phyloP scores from a whole-genome alignment of 164 flowering plant species.

The Protea cynaroides region DNA sequence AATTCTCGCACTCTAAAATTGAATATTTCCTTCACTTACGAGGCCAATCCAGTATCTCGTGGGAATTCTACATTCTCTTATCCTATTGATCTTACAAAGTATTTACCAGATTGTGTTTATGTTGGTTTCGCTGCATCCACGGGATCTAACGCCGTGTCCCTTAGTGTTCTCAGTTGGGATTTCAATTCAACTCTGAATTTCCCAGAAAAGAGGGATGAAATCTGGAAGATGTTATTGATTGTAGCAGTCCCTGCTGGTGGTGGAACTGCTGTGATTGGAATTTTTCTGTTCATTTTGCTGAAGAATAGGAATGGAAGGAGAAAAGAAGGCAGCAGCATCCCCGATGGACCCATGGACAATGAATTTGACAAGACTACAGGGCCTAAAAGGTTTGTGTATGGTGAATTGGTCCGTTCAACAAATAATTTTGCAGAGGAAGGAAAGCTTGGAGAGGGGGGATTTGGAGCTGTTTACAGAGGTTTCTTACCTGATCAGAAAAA shows the following conservation, averaged over 20 bases:
- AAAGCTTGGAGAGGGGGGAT: too few species aligned
- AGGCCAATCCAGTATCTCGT: background rate
- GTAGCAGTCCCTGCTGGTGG: background rate
- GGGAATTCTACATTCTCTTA: background rate
- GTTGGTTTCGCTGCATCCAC: slow-evolving; percentile 16
- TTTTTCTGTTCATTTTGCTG: too few species aligned
- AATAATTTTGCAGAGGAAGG: too few species aligned
- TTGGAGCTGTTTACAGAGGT: too few species aligned
- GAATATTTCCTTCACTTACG: background rate
- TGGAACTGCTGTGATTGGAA: background rate
- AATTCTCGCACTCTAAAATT: background rate
- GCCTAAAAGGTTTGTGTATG: too few species aligned
- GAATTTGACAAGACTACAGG: too few species aligned
- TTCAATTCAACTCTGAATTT: slow-evolving; percentile 10
- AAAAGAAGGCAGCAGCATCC: too few species aligned
- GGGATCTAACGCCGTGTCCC: background rate
- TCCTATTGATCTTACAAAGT: background rate
- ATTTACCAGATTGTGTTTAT: slow-evolving; percentile 15
- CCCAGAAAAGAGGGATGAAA: background rate
- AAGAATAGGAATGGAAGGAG: too few species aligned
- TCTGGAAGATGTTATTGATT: background rate
- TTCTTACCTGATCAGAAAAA: too few species aligned
- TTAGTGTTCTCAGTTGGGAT: slow-evolving; percentile 7
- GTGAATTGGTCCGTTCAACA: too few species aligned
- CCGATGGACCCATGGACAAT: too few species aligned